These are phyloP conservation scores for Erythrophleum fordii DNA, from an alignment of 306 rosid genomes.

Conservation along the genomic window DNA sequence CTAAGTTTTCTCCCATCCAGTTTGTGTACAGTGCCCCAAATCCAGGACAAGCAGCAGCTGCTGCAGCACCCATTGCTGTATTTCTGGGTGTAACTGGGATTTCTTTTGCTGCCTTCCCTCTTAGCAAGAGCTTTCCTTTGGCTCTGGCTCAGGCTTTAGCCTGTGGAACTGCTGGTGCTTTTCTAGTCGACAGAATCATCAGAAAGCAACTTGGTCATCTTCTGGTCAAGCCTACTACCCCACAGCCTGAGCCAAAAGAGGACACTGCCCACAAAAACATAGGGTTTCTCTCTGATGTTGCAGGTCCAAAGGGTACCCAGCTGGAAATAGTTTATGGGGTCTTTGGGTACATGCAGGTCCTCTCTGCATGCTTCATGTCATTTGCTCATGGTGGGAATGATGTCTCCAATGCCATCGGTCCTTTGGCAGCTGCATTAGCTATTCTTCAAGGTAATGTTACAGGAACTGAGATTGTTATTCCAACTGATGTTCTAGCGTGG, in stretches of 20 bases:
- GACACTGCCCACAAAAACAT: conserved; percentile 49
- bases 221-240: conserved; percentile 56
- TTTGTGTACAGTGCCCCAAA: conserved; percentile 93
- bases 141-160: conserved; percentile 74
- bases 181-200: conserved; percentile 68
- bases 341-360: conserved; percentile 93
- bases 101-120: conserved; percentile 79
- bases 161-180: conserved; percentile 74
- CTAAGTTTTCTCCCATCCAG: conserved; percentile 48
- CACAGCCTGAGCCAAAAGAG: conserved; percentile 50
- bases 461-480: conserved; percentile 78
- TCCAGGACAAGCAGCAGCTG: conserved; percentile 97
- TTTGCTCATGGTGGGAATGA: conserved; percentile 99
- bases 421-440: conserved; percentile 87
- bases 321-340: conserved; percentile 93
- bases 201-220: conserved; percentile 90
- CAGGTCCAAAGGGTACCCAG: conserved; percentile 90
- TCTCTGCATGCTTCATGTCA: conserved; percentile 99
- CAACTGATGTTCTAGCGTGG: conserved; percentile 96
- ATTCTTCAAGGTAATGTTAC: conserved; percentile 73
- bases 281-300: conserved; percentile 81
- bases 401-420: conserved; percentile 96
- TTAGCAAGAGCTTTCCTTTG: conserved; percentile 61
- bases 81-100: conserved; percentile 76
- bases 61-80: conserved; percentile 93